phyloP scores from a whole-genome alignment of 495 filamentous ascomycete species.

The Tuber microsphaerosporum region DNA sequence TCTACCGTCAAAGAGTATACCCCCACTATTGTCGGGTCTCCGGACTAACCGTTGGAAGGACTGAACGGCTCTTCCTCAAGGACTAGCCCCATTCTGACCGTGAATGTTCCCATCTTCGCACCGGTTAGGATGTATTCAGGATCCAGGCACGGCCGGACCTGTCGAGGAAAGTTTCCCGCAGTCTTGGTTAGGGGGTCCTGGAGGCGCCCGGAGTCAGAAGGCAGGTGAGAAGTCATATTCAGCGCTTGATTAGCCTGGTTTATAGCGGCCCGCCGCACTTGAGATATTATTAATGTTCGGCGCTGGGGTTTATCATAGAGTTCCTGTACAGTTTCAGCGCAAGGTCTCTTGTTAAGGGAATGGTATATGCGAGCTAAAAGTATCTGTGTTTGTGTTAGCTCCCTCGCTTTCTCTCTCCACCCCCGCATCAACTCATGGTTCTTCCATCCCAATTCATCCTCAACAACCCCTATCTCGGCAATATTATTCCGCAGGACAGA shows the following conservation, averaged over 20 bases:
- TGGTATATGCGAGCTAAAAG: neutral
- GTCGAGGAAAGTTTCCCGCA: neutral
- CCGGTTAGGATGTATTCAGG: conserved; percentile 32
- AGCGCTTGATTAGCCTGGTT: conserved; percentile 30
- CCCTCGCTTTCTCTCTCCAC: conserved; percentile 65
- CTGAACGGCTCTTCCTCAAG: no score
- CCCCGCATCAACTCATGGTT: conserved; percentile 66
- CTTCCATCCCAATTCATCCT: conserved; percentile 63
- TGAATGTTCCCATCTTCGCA: conserved; percentile 24
- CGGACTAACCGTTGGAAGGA: no score
- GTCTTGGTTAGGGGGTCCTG: conserved; percentile 9
- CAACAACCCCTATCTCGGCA: conserved; percentile 58
- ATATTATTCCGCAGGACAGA: conserved; percentile 58
- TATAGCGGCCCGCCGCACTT: conserved; percentile 29
- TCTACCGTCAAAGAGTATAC: no score
- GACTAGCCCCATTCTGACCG: no score
- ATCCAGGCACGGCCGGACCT: conserved; percentile 2
- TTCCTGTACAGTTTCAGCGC: conserved; percentile 44
- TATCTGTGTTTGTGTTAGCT: conserved; percentile 63
- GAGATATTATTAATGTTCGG: conserved; percentile 34
- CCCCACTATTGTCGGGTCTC: no score
- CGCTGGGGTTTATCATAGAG: conserved; percentile 75
- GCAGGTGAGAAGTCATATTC: conserved; percentile 19
- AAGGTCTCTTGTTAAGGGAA: neutral
- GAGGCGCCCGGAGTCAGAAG: conserved; percentile 3